These are phyloP conservation scores for Coffea humblotiana DNA, from an alignment of 305 asterid species.

Conservation along the genomic window DNA sequence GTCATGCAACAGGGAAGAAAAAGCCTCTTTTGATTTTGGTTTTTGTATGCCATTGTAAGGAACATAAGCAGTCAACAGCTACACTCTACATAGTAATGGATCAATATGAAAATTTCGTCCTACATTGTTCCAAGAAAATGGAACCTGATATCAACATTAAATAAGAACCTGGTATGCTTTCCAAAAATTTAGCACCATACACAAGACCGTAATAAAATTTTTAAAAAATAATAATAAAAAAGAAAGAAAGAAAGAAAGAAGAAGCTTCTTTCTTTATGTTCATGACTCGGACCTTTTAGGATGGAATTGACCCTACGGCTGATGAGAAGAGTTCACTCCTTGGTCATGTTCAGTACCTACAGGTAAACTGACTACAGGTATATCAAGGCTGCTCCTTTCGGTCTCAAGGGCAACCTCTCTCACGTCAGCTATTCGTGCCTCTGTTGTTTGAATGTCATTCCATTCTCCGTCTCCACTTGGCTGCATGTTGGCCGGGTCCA, in stretches of 20 bases:
- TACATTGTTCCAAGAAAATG: no score
- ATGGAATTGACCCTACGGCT: constrained; percentile 47
- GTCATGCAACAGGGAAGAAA: background rate
- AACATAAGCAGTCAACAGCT: background rate
- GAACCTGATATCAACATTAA: no score
- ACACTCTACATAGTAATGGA: no score
- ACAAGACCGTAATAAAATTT: background rate
- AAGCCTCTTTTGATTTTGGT: no score
- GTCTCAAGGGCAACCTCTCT: constrained; percentile 75
- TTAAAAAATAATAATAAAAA: no score
- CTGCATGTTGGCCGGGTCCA: constrained; percentile 56
- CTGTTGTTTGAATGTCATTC: constrained; percentile 91
- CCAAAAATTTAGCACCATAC: background rate
- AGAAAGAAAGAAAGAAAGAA: no score
- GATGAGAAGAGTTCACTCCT: constrained; percentile 45
- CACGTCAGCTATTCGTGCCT: constrained; percentile 81
- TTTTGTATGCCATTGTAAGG: background rate
- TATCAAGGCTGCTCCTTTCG: constrained; percentile 66
- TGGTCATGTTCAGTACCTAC: constrained; percentile 55
- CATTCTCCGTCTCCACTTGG: constrained; percentile 74
- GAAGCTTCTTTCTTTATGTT: background rate
- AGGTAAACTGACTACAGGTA: constrained; percentile 65
- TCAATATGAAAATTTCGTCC: no score
- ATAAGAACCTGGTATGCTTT: background rate
- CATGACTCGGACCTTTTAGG: background rate